Percentiles rank a stretch among this genome's conserved stretches.
phyloP scores from a whole-genome alignment of 2,329 filamentous ascomycete genomes.

The Rhynchosporium secalis region DNA sequence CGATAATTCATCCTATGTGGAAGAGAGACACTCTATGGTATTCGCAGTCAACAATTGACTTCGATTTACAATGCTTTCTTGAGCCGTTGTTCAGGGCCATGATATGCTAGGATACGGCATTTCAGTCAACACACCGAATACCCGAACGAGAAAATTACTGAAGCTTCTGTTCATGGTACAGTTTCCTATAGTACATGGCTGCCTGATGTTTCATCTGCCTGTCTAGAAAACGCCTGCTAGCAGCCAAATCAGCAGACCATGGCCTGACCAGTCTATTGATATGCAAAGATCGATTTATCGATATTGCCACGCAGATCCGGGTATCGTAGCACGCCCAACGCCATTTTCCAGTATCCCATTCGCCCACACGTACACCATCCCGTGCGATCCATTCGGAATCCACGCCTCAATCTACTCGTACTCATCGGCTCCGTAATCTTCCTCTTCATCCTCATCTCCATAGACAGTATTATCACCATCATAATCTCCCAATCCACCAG shows the following conservation, averaged over 20 bases:
- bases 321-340: constrained; percentile 13
- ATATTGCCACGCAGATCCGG: not conserved
- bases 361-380: not conserved
- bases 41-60: no score
- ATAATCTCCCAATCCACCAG: constrained; percentile 18
- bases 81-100: no score
- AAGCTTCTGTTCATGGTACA: no score
- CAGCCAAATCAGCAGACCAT: not conserved
- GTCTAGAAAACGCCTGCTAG: not conserved
- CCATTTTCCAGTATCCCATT: not conserved
- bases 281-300: not conserved
- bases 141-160: no score
- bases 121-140: no score
- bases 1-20: no score
- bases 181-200: not conserved
- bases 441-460: constrained; percentile 7
- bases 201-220: not conserved
- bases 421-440: constrained; percentile 14
- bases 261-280: not conserved
- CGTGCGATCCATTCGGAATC: not conserved
- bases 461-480: constrained; percentile 13
- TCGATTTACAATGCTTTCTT: no score
- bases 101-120: no score
- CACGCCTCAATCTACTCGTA: constrained; percentile 4
- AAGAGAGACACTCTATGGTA: no score